Percentiles rank a stretch among this genome's conserved stretches.
Conservation (phyloP, 2,329 filamentous ascomycete genomes). For the Gliomastix tumulicola region DNA sequence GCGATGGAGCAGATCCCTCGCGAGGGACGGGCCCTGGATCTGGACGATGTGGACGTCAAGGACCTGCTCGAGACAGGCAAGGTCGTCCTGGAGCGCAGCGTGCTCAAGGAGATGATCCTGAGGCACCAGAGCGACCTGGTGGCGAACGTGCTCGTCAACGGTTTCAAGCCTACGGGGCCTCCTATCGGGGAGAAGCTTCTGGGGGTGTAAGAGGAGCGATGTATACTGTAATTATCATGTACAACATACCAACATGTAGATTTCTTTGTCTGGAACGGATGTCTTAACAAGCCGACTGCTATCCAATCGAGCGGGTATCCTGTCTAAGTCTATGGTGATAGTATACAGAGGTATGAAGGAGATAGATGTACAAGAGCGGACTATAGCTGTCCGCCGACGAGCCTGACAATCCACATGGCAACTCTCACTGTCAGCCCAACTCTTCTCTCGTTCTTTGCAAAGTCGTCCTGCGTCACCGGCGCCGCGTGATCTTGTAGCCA, state of each 20-base stretch:
- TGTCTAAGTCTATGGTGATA: too few relatives aligned
- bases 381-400: too few relatives aligned
- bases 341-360: too few relatives aligned
- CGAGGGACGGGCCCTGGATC: constrained; percentile 62
- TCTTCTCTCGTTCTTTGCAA: constrained; percentile 72
- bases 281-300: not conserved
- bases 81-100: constrained; percentile 78
- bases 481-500: constrained; percentile 72
- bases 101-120: constrained; percentile 68
- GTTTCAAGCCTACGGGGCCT: constrained; percentile 23
- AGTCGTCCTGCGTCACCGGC: constrained; percentile 66
- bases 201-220: constrained; percentile 5
- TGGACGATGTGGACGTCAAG: constrained; percentile 90
- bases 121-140: constrained; percentile 64
- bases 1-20: constrained; percentile 57
- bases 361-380: too few relatives aligned
- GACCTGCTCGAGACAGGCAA: constrained; percentile 80
- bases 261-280: too few relatives aligned
- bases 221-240: constrained; percentile 1
- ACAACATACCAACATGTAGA: not conserved
- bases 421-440: constrained; percentile 80
- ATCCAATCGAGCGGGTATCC: too few relatives aligned
- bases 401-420: constrained; percentile 88
- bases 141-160: constrained; percentile 36
- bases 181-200: constrained; percentile 30